Percentiles rank a stretch among this genome's conserved stretches.
phyloP scores from a whole-genome alignment of 225 moss, liverwort and hornwort genomes.

The Rhytidiadelphus loreus region DNA sequence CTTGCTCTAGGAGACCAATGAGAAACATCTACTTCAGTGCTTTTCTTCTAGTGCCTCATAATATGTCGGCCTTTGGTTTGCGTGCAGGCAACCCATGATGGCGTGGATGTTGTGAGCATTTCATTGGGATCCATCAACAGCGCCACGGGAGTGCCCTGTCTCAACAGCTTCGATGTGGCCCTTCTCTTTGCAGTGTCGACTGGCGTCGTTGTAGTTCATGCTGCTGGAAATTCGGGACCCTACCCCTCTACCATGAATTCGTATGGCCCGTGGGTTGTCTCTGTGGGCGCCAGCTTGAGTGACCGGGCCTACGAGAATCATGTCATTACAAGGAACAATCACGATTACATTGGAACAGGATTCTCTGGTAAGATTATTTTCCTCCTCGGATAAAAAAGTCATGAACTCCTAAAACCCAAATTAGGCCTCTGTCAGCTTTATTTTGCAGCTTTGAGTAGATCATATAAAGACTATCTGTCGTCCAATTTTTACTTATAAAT shows the following conservation, averaged over 20 bases:
- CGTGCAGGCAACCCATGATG: slow-evolving; percentile 76
- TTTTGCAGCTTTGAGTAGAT: background rate
- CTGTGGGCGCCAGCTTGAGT: slow-evolving; percentile 70
- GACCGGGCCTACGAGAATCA: slow-evolving; percentile 75
- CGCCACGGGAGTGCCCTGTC: slow-evolving; percentile 70
- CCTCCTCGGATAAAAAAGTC: background rate
- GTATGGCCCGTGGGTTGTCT: slow-evolving; percentile 88
- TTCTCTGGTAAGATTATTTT: slow-evolving; percentile 50
- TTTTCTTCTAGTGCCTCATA: background rate
- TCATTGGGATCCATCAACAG: slow-evolving; percentile 88
- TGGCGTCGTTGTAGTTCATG: slow-evolving; percentile 79
- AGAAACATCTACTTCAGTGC: background rate
- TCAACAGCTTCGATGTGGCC: slow-evolving; percentile 81
- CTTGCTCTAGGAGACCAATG: background rate
- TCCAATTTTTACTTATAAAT: no score
- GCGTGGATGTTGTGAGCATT: slow-evolving; percentile 80
- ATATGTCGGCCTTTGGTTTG: background rate
- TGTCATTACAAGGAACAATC: slow-evolving; percentile 37
- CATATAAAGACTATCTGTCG: background rate
- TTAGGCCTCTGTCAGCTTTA: background rate
- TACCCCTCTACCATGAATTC: slow-evolving; percentile 90
- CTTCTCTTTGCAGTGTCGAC: slow-evolving; percentile 86
- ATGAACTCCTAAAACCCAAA: background rate
- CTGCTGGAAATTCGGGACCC: slow-evolving; percentile 88
- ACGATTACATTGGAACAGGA: slow-evolving; percentile 48